phyloP scores from a whole-genome alignment of 164 flowering plant species.

The Akebia trifoliata region DNA sequence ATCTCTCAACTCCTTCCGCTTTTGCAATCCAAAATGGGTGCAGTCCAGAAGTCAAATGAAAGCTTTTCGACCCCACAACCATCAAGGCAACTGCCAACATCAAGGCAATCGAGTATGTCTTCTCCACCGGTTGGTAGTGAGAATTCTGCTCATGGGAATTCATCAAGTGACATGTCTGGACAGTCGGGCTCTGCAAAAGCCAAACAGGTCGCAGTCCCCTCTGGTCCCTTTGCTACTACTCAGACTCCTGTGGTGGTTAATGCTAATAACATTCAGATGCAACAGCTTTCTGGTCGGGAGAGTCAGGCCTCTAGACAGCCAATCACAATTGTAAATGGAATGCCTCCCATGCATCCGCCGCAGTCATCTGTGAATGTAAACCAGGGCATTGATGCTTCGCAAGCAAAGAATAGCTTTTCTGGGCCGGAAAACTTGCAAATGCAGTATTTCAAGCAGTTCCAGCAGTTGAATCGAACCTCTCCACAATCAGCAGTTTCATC shows the following conservation, averaged over 20 bases:
- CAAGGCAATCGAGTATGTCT: slow-evolving; percentile 54
- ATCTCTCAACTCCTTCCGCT: slow-evolving; percentile 71
- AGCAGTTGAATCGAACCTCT: slow-evolving; percentile 44
- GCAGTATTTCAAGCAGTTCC: slow-evolving; percentile 54
- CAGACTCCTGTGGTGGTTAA: slow-evolving; percentile 29
- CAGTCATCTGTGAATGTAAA: slow-evolving; percentile 43
- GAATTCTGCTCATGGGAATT: slow-evolving; percentile 61
- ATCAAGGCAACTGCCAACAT: slow-evolving; percentile 31
- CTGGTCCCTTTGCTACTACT: slow-evolving; percentile 43
- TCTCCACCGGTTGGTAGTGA: slow-evolving; percentile 60
- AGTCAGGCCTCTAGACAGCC: slow-evolving; percentile 51
- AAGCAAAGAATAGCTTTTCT: slow-evolving; percentile 29
- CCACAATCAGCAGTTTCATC: slow-evolving; percentile 43
- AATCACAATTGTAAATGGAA: slow-evolving; percentile 43
- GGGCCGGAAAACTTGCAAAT: slow-evolving; percentile 46
- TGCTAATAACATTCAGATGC: slow-evolving; percentile 37
- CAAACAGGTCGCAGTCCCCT: slow-evolving; percentile 42
- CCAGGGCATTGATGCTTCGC: slow-evolving; percentile 46
- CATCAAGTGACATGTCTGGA: slow-evolving; percentile 71
- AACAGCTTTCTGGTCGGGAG: slow-evolving; percentile 52
- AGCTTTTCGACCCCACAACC: slow-evolving; percentile 37
- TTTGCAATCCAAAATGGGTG: slow-evolving; percentile 68
- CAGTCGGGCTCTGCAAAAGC: slow-evolving; percentile 60
- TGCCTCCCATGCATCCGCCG: slow-evolving; percentile 54
- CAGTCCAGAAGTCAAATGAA: slow-evolving; percentile 68